Evolutionary conservation across 176 grass and related monocot species (phyloP).

Genomic region (Metroxylon sagu): DNA sequence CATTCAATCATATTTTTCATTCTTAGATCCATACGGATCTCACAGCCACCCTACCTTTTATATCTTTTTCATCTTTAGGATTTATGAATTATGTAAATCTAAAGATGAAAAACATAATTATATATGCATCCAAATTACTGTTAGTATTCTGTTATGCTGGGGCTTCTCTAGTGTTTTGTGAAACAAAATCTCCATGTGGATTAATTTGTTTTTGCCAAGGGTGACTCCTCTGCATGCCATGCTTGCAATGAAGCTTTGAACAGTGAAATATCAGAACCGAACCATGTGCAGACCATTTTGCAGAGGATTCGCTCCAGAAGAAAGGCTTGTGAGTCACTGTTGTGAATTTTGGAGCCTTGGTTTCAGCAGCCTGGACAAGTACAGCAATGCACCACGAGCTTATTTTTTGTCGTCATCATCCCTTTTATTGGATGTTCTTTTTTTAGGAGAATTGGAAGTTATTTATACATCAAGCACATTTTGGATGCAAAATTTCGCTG

Average conservation of each 20-base stretch:
- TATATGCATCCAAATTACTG: too few relatives aligned
- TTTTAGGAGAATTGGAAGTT: conserved; percentile 16
- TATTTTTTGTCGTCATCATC: conserved; percentile 27
- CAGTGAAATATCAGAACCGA: conserved; percentile 39
- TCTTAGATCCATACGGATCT: too few relatives aligned
- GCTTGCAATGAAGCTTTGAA: conserved; percentile 22
- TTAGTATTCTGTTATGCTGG: conserved; percentile 22
- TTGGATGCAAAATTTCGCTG: conserved; percentile 1
- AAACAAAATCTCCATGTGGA: conserved; percentile 50
- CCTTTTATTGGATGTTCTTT: conserved; percentile 32
- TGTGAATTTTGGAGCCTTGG: conserved; percentile 41
- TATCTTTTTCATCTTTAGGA: too few relatives aligned
- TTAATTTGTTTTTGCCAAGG: conserved; percentile 69
- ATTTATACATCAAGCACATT: conserved; percentile 35
- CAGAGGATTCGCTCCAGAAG: conserved; percentile 78
- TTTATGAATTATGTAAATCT: too few relatives aligned
- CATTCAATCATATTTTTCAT: too few relatives aligned
- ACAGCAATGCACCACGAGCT: conserved; percentile 34
- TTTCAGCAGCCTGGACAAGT: conserved; percentile 24
- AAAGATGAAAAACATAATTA: too few relatives aligned
- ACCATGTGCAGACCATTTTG: conserved; percentile 77
- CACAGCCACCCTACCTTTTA: too few relatives aligned
- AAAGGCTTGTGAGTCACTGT: conserved; percentile 71
- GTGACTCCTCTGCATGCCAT: conserved; percentile 22
- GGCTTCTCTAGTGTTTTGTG: conserved; percentile 47